These are phyloP conservation scores for Nothomitra cinnamomea DNA, from an alignment of 2,329 filamentous ascomycete genomes.

Conservation along the genomic window DNA sequence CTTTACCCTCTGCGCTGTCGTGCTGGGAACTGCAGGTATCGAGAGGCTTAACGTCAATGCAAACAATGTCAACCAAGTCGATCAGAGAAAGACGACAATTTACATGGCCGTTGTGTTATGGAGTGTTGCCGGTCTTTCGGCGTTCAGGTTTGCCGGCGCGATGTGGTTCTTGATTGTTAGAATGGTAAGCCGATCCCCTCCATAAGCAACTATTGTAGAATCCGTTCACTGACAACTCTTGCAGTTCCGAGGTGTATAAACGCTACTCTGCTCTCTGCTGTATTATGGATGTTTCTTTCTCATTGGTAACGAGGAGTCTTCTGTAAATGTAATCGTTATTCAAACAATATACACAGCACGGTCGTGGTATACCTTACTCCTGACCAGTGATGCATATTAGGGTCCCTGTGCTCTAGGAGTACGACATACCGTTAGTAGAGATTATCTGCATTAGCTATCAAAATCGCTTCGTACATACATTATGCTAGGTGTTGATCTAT, in stretches of 20 bases:
- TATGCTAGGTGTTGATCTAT: no score
- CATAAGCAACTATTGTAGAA: not conserved
- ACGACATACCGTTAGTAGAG: no score
- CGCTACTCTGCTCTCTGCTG: not conserved
- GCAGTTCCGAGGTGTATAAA: slow-evolving; percentile 17
- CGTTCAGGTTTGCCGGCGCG: slow-evolving; percentile 75
- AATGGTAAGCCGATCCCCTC: slow-evolving; percentile 45
- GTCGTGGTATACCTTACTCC: no score
- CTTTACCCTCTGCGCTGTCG: slow-evolving; percentile 70
- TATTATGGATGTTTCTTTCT: no score
- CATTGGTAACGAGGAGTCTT: no score
- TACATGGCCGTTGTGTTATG: slow-evolving; percentile 81
- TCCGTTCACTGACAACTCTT: not conserved
- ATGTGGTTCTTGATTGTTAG: slow-evolving; percentile 85
- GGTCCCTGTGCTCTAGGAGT: no score
- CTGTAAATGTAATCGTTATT: no score
- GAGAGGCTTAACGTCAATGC: slow-evolving; percentile 40
- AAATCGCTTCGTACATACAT: no score
- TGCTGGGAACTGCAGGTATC: slow-evolving; percentile 71
- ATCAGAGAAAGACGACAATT: slow-evolving; percentile 47
- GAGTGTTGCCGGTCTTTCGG: slow-evolving; percentile 69
- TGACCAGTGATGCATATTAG: no score
- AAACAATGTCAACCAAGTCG: slow-evolving; percentile 30
- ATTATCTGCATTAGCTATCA: no score
- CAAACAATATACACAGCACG: no score